Evolutionary conservation across 371 early-diverging fungal species (phyloP).

Genomic region (Blyttiomyces sp.): DNA sequence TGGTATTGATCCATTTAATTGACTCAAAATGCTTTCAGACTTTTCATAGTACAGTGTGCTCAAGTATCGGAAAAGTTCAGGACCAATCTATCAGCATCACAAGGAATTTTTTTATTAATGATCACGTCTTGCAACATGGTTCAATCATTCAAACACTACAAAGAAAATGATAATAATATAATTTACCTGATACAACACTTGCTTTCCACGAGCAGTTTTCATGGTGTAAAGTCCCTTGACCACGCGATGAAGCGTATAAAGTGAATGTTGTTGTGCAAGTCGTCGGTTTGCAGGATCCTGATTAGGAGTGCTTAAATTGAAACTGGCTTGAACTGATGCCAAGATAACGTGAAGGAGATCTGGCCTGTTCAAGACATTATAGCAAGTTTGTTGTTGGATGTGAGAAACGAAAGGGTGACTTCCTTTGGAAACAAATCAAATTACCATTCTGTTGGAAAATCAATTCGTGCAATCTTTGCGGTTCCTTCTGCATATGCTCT

Average conservation of each 20-base stretch:
- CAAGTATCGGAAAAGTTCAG: slow-evolving; percentile 33
- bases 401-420: background rate
- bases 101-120: too few species aligned
- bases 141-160: too few species aligned
- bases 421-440: background rate
- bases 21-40: background rate
- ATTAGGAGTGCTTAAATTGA: slow-evolving; percentile 1
- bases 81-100: too few species aligned
- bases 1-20: too few species aligned
- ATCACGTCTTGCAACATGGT: too few species aligned
- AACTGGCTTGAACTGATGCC: slow-evolving; percentile 57
- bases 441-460: slow-evolving; percentile 80
- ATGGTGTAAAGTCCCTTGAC: slow-evolving; percentile 77
- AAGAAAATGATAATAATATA: background rate
- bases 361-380: slow-evolving; percentile 62
- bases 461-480: slow-evolving; percentile 74
- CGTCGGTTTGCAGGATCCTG: too few species aligned
- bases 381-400: background rate
- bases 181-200: slow-evolving; percentile 58
- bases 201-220: slow-evolving; percentile 64
- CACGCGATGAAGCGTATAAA: slow-evolving; percentile 75
- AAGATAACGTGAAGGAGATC: slow-evolving; percentile 63
- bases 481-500: slow-evolving; percentile 70
- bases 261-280: slow-evolving; percentile 60
- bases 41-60: background rate